Evolutionary conservation across 768 basidiomycete genomes (phyloP).

Genomic region (Tubosaeta sp.): DNA sequence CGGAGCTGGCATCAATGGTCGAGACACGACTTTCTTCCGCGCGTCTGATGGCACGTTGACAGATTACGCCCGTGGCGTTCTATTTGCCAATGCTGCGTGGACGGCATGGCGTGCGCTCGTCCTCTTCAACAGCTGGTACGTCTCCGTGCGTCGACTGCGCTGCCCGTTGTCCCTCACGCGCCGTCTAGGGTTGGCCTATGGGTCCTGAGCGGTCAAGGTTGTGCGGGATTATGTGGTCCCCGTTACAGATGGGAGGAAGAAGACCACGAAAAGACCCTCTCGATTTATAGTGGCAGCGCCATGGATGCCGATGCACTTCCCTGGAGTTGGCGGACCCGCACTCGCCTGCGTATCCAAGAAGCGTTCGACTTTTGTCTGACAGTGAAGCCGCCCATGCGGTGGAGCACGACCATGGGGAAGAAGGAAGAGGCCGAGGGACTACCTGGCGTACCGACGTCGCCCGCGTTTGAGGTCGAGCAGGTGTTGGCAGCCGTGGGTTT

Average conservation of each 20-base stretch:
- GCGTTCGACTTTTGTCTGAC: constrained; percentile 79
- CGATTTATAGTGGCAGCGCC: constrained; percentile 43
- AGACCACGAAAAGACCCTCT: constrained; percentile 55
- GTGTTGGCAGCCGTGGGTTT: constrained; percentile 56
- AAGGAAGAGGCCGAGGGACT: constrained; percentile 27
- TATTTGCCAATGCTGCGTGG: constrained; percentile 80
- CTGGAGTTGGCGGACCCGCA: constrained; percentile 78
- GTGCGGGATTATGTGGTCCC: constrained; percentile 81
- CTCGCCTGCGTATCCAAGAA: constrained; percentile 67
- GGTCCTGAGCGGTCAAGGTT: constrained; percentile 70
- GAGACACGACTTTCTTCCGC: constrained; percentile 77
- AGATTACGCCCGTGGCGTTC: constrained; percentile 70
- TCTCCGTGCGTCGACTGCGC: not conserved
- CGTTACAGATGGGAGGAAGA: constrained; percentile 83
- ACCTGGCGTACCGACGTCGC: constrained; percentile 29
- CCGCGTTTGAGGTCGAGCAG: constrained; percentile 48
- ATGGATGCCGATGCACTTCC: constrained; percentile 50
- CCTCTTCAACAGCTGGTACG: constrained; percentile 64
- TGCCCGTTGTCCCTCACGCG: not conserved
- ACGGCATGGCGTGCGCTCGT: constrained; percentile 71
- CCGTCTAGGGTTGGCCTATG: constrained; percentile 66
- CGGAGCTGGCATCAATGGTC: constrained; percentile 43
- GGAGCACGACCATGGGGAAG: constrained; percentile 32
- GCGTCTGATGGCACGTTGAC: constrained; percentile 61
- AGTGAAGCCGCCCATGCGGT: constrained; percentile 33